Evolutionary conservation across 495 filamentous ascomycete species (phyloP).

Genomic region (Penicillium bialowiezense): DNA sequence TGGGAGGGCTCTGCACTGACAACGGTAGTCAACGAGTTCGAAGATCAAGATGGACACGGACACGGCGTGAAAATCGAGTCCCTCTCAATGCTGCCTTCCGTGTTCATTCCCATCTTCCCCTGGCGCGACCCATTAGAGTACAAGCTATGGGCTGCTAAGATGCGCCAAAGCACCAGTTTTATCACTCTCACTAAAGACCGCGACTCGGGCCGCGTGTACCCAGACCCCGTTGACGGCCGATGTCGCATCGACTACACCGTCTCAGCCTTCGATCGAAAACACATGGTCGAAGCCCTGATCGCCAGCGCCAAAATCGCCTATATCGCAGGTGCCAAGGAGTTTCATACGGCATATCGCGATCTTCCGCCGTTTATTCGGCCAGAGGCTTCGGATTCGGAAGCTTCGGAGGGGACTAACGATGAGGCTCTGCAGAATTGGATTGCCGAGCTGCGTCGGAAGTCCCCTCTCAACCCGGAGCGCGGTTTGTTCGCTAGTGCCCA

Average conservation of each 20-base stretch:
- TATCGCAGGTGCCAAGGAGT: conserved; percentile 72
- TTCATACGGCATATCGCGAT: conserved; percentile 59
- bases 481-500: conserved; percentile 65
- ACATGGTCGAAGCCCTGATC: conserved; percentile 69
- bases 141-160: conserved; percentile 61
- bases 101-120: conserved; percentile 54
- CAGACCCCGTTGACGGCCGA: conserved; percentile 64
- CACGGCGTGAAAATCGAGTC: conserved; percentile 83
- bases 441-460: conserved; percentile 52
- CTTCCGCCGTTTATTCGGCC: conserved; percentile 65
- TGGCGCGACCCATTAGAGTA: conserved; percentile 65
- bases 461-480: conserved; percentile 44
- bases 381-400: conserved; percentile 27
- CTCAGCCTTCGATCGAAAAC: conserved; percentile 64
- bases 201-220: conserved; percentile 69
- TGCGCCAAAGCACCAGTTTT: conserved; percentile 61
- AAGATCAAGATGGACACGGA: conserved; percentile 76
- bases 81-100: conserved; percentile 62
- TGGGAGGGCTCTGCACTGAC: conserved; percentile 86
- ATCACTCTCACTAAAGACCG: conserved; percentile 71
- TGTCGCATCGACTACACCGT: conserved; percentile 65
- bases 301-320: conserved; percentile 73
- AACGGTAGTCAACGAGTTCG: conserved; percentile 69
- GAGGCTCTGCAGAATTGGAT: conserved; percentile 68
- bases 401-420: conserved; percentile 58